phyloP scores from a whole-genome alignment of 305 asterid species.

The Rubia tinctorum region DNA sequence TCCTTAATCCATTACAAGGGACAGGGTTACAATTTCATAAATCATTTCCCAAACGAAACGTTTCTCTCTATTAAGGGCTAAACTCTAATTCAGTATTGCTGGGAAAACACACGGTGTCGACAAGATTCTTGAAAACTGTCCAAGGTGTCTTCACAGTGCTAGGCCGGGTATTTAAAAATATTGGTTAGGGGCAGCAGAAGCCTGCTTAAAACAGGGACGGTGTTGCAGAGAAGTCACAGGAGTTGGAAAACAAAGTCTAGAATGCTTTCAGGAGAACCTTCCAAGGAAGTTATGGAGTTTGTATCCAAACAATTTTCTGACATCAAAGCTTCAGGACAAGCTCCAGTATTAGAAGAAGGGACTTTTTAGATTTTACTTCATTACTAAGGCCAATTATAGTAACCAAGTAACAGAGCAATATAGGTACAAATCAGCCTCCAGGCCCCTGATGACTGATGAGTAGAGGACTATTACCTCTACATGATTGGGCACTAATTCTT shows the following conservation, averaged over 20 bases:
- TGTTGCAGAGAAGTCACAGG: not conserved
- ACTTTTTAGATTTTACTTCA: not conserved
- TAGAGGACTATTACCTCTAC: constrained; percentile 4
- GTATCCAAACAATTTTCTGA: not conserved
- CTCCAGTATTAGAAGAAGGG: not conserved
- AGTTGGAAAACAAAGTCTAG: not conserved
- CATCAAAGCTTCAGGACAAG: too few species aligned
- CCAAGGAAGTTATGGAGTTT: not conserved
- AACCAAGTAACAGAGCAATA: not conserved
- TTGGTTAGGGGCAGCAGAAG: not conserved
- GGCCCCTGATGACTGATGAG: constrained; percentile 3
- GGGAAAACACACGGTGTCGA: not conserved
- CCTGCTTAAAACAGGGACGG: not conserved
- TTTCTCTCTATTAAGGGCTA: not conserved
- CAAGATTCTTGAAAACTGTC: not conserved
- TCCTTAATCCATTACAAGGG: not conserved
- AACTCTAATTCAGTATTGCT: not conserved
- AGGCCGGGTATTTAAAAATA: not conserved
- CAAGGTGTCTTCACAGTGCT: not conserved
- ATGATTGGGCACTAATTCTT: not conserved
- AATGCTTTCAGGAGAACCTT: not conserved
- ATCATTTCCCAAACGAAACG: not conserved
- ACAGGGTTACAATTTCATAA: not conserved
- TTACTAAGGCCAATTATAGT: not conserved
- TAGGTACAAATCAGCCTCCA: not conserved